A percentile compares a stretch with the other conserved stretches of the same genome.
Evolutionary conservation across 345 rosid genomes (phyloP).

Genomic region (Limnanthes douglasii): DNA sequence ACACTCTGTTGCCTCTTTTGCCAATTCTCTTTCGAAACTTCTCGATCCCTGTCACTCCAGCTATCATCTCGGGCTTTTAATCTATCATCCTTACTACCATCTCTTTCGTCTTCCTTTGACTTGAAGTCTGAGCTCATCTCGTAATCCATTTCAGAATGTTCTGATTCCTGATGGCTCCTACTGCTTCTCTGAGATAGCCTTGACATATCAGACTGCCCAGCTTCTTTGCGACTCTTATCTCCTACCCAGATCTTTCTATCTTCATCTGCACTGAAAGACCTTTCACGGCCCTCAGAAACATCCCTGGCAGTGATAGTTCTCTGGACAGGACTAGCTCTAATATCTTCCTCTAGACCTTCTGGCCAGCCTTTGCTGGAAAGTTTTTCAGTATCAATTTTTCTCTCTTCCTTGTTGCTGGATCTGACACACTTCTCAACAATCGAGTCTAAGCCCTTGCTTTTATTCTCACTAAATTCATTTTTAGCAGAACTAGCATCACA

Average conservation of each 20-base stretch:
- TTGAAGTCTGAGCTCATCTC: slow-evolving; percentile 29
- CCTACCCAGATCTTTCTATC: slow-evolving; percentile 35
- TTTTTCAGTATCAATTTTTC: slow-evolving; percentile 33
- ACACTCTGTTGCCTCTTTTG: slow-evolving; percentile 38
- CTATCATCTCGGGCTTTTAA: slow-evolving; percentile 55
- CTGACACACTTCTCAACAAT: slow-evolving; percentile 41
- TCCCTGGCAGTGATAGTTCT: slow-evolving; percentile 36
- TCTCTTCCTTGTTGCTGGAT: slow-evolving; percentile 52
- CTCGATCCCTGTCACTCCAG: slow-evolving; percentile 62
- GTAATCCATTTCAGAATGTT: slow-evolving; percentile 35
- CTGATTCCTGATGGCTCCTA: slow-evolving; percentile 47
- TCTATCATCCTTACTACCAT: slow-evolving; percentile 42
- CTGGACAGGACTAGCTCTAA: slow-evolving; percentile 44
- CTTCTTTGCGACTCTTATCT: slow-evolving; percentile 41
- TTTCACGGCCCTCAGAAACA: slow-evolving; percentile 34
- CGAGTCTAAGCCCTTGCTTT: slow-evolving; percentile 29
- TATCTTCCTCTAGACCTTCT: slow-evolving; percentile 52
- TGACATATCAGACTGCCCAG: slow-evolving; percentile 38
- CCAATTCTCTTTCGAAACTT: slow-evolving; percentile 60
- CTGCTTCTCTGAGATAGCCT: slow-evolving; percentile 64
- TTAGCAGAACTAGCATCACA: slow-evolving; percentile 25
- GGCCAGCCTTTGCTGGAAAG: slow-evolving; percentile 36
- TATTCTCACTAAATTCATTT: slow-evolving; percentile 43
- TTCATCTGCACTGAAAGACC: slow-evolving; percentile 34
- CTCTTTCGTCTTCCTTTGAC: slow-evolving; percentile 34